A percentile compares a stretch with the other conserved stretches of the same genome.
Evolutionary conservation across 2,329 filamentous ascomycete species (phyloP).

Genomic region (Aspergillus arachidicola): DNA sequence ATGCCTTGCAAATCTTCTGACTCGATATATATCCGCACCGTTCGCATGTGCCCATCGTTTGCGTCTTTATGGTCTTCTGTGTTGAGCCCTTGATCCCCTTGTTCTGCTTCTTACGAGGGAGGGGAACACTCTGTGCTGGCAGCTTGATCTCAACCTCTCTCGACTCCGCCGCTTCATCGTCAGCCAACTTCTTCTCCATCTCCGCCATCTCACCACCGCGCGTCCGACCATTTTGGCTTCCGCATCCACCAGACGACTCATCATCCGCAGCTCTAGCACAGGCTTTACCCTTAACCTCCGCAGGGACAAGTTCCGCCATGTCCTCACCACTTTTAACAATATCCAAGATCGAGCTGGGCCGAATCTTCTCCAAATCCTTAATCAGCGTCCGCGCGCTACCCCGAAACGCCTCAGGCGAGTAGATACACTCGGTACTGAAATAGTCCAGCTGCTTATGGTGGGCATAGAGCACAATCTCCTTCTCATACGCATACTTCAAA

Average conservation of each 20-base stretch:
- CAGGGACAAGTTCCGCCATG: constrained; percentile 84
- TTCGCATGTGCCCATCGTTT: constrained; percentile 73
- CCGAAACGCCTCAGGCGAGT: constrained; percentile 94
- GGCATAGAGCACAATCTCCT: constrained; percentile 97
- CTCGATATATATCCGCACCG: constrained; percentile 95
- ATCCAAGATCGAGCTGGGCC: constrained; percentile 91
- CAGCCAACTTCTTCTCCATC: constrained; percentile 73
- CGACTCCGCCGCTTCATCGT: constrained; percentile 62
- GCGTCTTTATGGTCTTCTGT: constrained; percentile 52
- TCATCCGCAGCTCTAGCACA: constrained; percentile 51
- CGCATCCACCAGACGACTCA: constrained; percentile 68
- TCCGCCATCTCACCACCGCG: constrained; percentile 77
- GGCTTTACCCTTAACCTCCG: constrained; percentile 47
- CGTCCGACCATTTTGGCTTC: constrained; percentile 66
- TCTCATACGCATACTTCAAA: constrained; percentile 97
- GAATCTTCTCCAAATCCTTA: constrained; percentile 90
- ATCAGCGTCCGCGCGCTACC: constrained; percentile 89
- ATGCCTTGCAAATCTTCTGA: constrained; percentile 91
- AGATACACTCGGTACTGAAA: constrained; percentile 98
- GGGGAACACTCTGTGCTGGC: constrained; percentile 6
- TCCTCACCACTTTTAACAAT: constrained; percentile 95
- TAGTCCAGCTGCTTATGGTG: constrained; percentile 97
- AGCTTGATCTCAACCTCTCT: constrained; percentile 68
- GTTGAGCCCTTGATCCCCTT: constrained; percentile 24
- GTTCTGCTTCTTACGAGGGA: not conserved